Conservation (phyloP, 371 early-diverging fungal genomes). For the Rhizopus sp. region DNA sequence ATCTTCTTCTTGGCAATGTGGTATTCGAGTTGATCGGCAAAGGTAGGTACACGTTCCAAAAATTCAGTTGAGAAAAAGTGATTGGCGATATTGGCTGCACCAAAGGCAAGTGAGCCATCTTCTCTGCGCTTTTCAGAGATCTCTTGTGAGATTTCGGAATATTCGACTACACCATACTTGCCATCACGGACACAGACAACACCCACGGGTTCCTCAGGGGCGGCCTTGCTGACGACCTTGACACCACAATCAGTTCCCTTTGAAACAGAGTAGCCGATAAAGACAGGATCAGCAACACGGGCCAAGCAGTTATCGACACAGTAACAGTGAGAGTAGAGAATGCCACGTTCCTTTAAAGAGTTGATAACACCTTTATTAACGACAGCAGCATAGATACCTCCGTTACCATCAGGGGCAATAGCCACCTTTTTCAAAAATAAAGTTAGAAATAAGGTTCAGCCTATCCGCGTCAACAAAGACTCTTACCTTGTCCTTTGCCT, state of each 20-base stretch:
- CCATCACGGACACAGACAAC: slow-evolving; percentile 88
- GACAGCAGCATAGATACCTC: slow-evolving; percentile 77
- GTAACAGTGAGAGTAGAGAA: slow-evolving; percentile 84
- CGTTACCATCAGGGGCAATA: slow-evolving; percentile 82
- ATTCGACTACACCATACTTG: slow-evolving; percentile 90
- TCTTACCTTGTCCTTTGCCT: slow-evolving; percentile 73
- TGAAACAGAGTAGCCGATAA: slow-evolving; percentile 76
- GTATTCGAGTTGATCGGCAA: slow-evolving; percentile 86
- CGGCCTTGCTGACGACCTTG: slow-evolving; percentile 87
- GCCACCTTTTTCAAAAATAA: slow-evolving; percentile 49
- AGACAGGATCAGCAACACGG: slow-evolving; percentile 92
- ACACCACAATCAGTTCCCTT: slow-evolving; percentile 89
- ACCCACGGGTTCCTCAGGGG: slow-evolving; percentile 91
- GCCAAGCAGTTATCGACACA: slow-evolving; percentile 96
- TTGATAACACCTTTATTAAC: slow-evolving; percentile 62
- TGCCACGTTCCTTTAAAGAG: slow-evolving; percentile 56
- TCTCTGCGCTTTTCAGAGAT: slow-evolving; percentile 69
- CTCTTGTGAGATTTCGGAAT: slow-evolving; percentile 86
- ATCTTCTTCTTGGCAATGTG: slow-evolving; percentile 98
- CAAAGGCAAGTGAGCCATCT: slow-evolving; percentile 75
- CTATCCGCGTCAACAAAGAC: slow-evolving; percentile 35
- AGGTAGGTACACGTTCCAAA: slow-evolving; percentile 77
- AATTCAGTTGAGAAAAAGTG: slow-evolving; percentile 96
- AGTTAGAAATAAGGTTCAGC: slow-evolving; percentile 58
- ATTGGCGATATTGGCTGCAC: slow-evolving; percentile 97